Evolutionary conservation across 2,329 filamentous ascomycete genomes (phyloP), one percentile per base, ranked within the genome.

Genomic region (Trichothecium roseum): DNA sequence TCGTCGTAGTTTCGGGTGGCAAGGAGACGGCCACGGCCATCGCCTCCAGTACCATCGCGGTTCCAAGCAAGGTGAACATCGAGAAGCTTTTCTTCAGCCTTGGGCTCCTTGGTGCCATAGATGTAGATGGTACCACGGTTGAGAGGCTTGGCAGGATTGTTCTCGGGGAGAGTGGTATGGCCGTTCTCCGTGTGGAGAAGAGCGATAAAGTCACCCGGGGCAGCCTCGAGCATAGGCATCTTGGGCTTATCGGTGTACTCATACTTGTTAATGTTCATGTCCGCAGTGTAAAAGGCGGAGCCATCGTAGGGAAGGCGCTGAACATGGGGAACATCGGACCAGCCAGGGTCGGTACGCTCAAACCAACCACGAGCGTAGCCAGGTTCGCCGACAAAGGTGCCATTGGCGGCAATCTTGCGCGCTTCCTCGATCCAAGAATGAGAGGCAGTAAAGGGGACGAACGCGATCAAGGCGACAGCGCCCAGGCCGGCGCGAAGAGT

Each of bases 381-480:
- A 17, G 18, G 27, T 14, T 22, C 24, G 10, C 37, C 40, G 22
- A 37, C 5, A 27, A 73, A 64, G 7, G 69, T 55, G 18, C 82
- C 82, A 37, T 87, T 88, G 48, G 86, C 82, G 18, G 73, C 74
- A 53, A 95, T 78, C 38, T 77, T 74, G 42, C 68, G 73, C 34
- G 89, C 66, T 48, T 80, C 67, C 59, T 95, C 87, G 32, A 89
- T 71, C 88, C 88, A 95, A 14, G 78, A 81, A 59, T 95, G 89
- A 26, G 75, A 79, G 18, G 45, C 45, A 24, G 50, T 55, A 5
- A 46, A 36, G 26, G 40, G 40, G 8, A 42, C 44, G 32, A 63
- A 42, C 28, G 60, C 50, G 18, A 61, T 42, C 22, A 64, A 39
- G 4, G 47, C 36, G 28, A 46, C 39, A 14, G 41, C 42, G 37